phyloP scores from a whole-genome alignment of 106 monocot species.

The Phalaenopsis equestris region DNA sequence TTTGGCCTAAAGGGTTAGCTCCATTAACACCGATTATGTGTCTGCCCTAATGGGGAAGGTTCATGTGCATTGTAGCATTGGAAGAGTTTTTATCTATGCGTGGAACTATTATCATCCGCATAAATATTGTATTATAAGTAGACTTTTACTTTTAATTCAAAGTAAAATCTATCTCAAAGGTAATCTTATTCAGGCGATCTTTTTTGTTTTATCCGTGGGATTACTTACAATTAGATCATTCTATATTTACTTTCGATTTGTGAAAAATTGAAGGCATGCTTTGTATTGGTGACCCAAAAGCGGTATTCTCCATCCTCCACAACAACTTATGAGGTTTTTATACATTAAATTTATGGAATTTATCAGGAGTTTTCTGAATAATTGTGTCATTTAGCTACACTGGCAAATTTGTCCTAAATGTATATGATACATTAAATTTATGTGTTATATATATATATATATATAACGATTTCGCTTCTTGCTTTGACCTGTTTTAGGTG shows the following conservation, averaged over 20 bases:
- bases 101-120: not conserved
- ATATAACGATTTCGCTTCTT: not conserved
- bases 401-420: not conserved
- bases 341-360: not conserved
- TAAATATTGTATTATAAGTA: not conserved
- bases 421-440: too few relatives aligned
- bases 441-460: not conserved
- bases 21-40: too few relatives aligned
- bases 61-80: not conserved
- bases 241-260: not conserved
- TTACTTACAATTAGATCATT: too few relatives aligned
- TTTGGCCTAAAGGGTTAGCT: too few relatives aligned
- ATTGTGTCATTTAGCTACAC: not conserved
- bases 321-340: not conserved
- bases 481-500: conserved; percentile 22
- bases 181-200: not conserved
- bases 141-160: not conserved
- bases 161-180: not conserved
- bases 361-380: not conserved
- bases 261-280: not conserved
- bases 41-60: too few relatives aligned
- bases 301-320: not conserved
- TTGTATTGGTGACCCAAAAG: not conserved
- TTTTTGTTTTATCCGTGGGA: not conserved
- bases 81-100: not conserved